Percentiles rank a stretch among this genome's conserved stretches.
phyloP scores from a whole-genome alignment of 495 filamentous ascomycete genomes.

The Xylaria flabelliformis region DNA sequence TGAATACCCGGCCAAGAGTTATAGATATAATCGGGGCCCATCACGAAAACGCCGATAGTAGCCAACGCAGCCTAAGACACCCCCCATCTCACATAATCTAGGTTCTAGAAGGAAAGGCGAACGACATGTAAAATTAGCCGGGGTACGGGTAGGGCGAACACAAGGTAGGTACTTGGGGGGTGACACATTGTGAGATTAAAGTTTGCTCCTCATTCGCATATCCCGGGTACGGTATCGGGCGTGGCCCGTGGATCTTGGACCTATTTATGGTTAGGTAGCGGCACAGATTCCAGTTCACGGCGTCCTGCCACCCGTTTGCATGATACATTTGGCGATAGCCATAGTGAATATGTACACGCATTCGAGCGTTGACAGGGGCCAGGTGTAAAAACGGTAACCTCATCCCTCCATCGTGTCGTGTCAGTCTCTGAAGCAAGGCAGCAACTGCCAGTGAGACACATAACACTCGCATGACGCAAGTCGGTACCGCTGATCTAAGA shows the following conservation, averaged over 20 bases:
- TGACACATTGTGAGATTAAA: not conserved
- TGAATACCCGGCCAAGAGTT: conserved; percentile 45
- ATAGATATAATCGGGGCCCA: conserved; percentile 43
- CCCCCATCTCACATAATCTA: conserved; percentile 43
- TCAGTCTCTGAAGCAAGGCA: conserved; percentile 1
- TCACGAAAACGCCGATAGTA: conserved; percentile 26
- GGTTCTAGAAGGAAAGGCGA: conserved; percentile 55
- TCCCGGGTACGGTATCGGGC: not conserved
- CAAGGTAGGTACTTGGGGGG: not conserved
- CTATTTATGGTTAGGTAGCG: not conserved
- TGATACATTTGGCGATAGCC: not conserved
- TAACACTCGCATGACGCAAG: conserved; percentile 3
- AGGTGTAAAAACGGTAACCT: conserved; percentile 1
- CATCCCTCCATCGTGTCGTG: not conserved
- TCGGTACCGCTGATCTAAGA: not conserved
- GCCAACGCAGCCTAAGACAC: conserved; percentile 41
- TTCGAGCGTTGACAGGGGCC: not conserved
- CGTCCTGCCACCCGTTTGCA: not conserved
- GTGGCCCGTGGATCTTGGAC: not conserved
- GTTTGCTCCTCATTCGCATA: not conserved
- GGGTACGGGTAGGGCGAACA: conserved; percentile 11
- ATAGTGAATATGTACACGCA: not conserved
- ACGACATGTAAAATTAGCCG: conserved; percentile 39
- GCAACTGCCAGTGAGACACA: not conserved
- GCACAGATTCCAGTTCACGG: not conserved